Evolutionary conservation across 176 grass and related monocot species (phyloP).

Genomic region (Urochloa ruziziensis): DNA sequence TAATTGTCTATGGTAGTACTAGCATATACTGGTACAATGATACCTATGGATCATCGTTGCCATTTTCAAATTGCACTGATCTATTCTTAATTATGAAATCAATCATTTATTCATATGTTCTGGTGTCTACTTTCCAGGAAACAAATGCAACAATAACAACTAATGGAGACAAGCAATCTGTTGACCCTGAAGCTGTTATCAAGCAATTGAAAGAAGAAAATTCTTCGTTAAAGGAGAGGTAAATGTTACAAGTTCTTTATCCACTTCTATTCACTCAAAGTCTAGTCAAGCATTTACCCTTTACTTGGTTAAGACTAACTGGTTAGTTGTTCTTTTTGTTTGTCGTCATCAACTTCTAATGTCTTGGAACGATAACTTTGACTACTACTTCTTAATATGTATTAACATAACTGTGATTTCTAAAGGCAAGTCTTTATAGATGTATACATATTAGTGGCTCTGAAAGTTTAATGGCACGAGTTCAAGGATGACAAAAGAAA

Average conservation of each 20-base stretch:
- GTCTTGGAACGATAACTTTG: background rate
- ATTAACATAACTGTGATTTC: background rate
- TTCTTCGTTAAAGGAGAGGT: slow-evolving; percentile 63
- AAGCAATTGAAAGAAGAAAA: slow-evolving; percentile 70
- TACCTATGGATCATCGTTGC: background rate
- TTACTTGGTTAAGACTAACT: background rate
- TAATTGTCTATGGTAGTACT: background rate
- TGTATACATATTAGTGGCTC: background rate
- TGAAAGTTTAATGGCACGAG: background rate
- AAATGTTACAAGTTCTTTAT: slow-evolving; percentile 22
- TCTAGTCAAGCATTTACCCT: background rate
- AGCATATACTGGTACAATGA: background rate
- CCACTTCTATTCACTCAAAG: background rate
- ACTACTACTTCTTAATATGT: background rate
- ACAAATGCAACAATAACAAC: slow-evolving; percentile 25
- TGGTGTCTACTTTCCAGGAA: slow-evolving; percentile 37
- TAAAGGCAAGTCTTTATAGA: background rate
- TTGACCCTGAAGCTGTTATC: slow-evolving; percentile 40
- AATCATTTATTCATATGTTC: background rate
- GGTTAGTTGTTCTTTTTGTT: background rate
- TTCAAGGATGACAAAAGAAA: background rate
- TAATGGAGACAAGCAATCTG: slow-evolving; percentile 22
- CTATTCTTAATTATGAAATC: background rate
- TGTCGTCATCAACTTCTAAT: background rate
- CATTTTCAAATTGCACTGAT: background rate